Conservation (phyloP, 306 rosid genomes). For the Rosa lucieae region DNA sequence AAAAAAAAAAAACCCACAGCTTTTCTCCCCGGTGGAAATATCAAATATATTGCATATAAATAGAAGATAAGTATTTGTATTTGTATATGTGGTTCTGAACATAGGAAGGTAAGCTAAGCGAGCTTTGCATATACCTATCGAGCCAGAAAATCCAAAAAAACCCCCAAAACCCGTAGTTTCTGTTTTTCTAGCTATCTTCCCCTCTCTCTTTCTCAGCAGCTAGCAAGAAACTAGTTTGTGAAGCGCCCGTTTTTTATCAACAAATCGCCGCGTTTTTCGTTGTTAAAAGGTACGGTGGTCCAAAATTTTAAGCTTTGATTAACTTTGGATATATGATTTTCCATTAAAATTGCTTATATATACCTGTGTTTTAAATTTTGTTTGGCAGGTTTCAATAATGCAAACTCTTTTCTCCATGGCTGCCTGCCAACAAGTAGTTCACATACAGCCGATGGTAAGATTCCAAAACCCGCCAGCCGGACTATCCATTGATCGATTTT, state of each 20-base stretch:
- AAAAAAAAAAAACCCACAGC: not conserved
- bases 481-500: slow-evolving; percentile 34
- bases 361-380: not conserved
- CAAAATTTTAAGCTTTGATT: not conserved
- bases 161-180: not conserved
- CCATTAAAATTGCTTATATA: not conserved
- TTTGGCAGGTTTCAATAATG: slow-evolving; percentile 34
- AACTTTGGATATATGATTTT: not conserved
- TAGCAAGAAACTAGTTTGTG: not conserved
- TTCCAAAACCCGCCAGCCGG: slow-evolving; percentile 32
- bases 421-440: slow-evolving; percentile 48
- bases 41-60: not conserved
- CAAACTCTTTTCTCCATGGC: slow-evolving; percentile 27
- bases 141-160: not conserved
- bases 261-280: slow-evolving; percentile 14
- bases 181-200: not conserved
- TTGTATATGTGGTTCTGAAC: not conserved
- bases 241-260: not conserved
- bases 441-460: slow-evolving; percentile 33
- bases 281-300: not conserved
- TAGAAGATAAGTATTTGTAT: not conserved
- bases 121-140: not conserved
- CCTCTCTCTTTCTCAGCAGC: not conserved
- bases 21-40: not conserved
- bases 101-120: not conserved